Evolutionary conservation across 129 eudicot genomes (phyloP), one percentile per base, ranked within the genome.

Genomic region (Flaveria bidentis): DNA sequence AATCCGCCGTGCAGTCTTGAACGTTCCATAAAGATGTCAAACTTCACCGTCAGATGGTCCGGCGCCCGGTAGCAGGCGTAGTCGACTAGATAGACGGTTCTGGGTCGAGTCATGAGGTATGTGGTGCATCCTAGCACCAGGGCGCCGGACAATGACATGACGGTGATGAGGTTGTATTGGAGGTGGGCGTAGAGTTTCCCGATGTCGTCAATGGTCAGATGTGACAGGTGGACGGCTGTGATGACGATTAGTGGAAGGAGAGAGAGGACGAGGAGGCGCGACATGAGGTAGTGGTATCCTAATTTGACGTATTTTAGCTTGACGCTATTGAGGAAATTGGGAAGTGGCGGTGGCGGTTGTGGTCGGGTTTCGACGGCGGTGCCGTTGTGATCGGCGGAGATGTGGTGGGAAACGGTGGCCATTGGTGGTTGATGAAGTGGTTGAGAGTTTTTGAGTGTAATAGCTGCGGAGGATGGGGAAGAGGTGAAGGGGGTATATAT

Each of bases 1-100:
- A 87, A 82, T 12, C 76, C 82, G 2, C 88, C 88, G 3, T 74
- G 47, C 3, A 76, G 80, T 42, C 65, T 63, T 1, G 82, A 77
- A 15, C 71, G 84, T 5, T 67, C 78, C 56, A 82, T 73, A 74
- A 79, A 80, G 10, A 11, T 12, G 13, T 56, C 7, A 49, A 23
- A 73, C 39, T 23, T 39, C 65, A 72, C 81, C 10, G 44, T 58
- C 16, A 72, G 80, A 15, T 82, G 15, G 12, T 71, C 73, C 0
- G 83, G 83, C 0, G 91, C 78, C 15, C 74, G 82, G 74, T 78
- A 82, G 50, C 76, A 68, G 2, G 84, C 62, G 58, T 73, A 76
- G 49, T 84, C 86, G 2, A 84, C 81, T 0, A 84, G 79, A 77
- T 76, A 84, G 13, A 82, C 72, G 30, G 82, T 51, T 76, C 84